Evolutionary conservation across 495 filamentous ascomycete genomes (phyloP), one percentile per base, ranked within the genome.

Genomic region (Chaetomidium leptoderma): DNA sequence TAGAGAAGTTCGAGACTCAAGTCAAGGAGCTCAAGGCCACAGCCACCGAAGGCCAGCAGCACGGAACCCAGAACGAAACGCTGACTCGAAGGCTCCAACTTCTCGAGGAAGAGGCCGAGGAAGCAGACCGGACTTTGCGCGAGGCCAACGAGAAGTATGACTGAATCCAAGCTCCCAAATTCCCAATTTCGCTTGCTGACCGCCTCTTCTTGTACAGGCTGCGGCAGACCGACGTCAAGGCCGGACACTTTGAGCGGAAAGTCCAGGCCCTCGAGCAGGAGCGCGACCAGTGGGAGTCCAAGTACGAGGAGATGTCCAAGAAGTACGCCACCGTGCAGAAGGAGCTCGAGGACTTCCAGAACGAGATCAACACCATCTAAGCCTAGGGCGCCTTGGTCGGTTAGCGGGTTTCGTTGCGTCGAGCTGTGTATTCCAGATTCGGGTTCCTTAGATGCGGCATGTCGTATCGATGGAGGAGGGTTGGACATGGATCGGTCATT

Each of bases 231-330:
- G 93, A 97, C 73, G 91, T 97, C 76, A 97, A 97, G 80, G 91
- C 93, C 70, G 95, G 92, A 60, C 93, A 99, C 81, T 96, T 91
- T 77, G 95, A 97, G 78, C 95, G 95, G 80, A 97, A 99, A 79
- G 93, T 99, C 61, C 88, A 95, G 72, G 95, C 92, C 64, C 85
- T 99, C 61, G 93, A 99, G 75, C 74, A 80, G 57, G 82, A 90
- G 65, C 86, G 88, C 61, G 90, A 96, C 72, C 80, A 89, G 72
- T 96, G 91, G 91, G 95, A 97, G 80, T 66, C 76, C 74, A 97
- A 97, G 80, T 97, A 92, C 75, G 95, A 97, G 76, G 93, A 97
- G 71, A 91, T 93, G 84, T 68, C 83, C 59, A 87, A 91, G 85
- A 96, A 96, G 77, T 87, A 91, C 79, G 73, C 76, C 58, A 70